A percentile compares a stretch with the other conserved stretches of the same genome.
These are phyloP conservation scores for Friedmanniomyces endolithicus DNA, from an alignment of 495 filamentous ascomycete genomes.

Conservation along the genomic window DNA sequence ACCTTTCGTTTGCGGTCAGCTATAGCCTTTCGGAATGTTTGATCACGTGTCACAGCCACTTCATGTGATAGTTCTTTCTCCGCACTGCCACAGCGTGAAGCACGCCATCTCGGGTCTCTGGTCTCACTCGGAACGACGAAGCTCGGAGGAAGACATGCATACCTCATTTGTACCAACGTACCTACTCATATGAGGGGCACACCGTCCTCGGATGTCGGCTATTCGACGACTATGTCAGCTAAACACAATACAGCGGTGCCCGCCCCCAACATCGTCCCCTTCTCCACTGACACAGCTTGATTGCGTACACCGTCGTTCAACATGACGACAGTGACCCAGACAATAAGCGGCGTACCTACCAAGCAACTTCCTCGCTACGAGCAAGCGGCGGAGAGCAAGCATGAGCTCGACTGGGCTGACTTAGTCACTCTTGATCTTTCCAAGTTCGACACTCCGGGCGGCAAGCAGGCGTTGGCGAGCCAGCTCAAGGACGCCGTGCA, in stretches of 20 bases:
- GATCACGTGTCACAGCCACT: neutral
- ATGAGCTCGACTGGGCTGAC: conserved; percentile 37
- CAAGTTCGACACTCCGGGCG: conserved; percentile 39
- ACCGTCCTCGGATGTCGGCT: neutral
- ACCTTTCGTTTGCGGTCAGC: neutral
- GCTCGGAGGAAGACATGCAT: neutral
- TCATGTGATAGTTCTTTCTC: neutral
- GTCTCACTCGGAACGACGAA: too few species aligned
- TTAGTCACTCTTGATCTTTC: conserved; percentile 44
- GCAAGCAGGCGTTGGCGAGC: conserved; percentile 42
- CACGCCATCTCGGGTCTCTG: neutral
- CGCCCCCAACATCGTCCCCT: neutral
- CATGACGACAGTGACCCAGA: neutral
- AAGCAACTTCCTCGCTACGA: neutral
- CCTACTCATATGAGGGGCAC: neutral
- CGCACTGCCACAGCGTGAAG: neutral
- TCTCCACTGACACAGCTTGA: neutral
- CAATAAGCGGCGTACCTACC: neutral
- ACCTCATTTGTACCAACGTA: neutral
- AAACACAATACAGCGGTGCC: neutral
- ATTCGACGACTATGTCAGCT: neutral
- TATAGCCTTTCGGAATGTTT: neutral
- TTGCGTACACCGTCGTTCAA: neutral
- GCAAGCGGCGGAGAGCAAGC: neutral
- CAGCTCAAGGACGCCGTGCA: conserved; percentile 47